These are phyloP conservation scores for Melampsora americana DNA, from an alignment of 1,284 basidiomycete species.

Conservation along the genomic window DNA sequence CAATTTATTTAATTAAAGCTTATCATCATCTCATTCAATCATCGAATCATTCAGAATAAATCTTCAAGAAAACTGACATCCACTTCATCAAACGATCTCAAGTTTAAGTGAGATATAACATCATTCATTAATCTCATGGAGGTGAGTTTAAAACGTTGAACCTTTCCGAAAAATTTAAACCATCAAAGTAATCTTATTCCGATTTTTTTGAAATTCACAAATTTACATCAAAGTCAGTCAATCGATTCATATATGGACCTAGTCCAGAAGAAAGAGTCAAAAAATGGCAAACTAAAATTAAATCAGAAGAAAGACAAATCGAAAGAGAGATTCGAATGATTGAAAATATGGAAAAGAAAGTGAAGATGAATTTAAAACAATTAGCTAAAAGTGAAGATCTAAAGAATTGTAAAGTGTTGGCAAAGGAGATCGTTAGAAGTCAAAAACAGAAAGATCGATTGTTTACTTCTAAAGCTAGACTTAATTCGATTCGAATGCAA, in stretches of 20 bases:
- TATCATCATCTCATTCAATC: no score
- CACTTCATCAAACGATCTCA: no score
- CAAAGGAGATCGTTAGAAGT: constrained; percentile 88
- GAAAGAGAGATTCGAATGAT: constrained; percentile 93
- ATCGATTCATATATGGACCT: constrained; percentile 87
- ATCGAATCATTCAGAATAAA: no score
- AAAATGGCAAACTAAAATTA: constrained; percentile 80
- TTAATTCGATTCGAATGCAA: constrained; percentile 88
- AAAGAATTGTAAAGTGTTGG: constrained; percentile 85
- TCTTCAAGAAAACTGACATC: no score
- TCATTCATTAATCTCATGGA: no score
- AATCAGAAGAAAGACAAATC: constrained; percentile 71
- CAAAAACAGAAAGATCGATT: constrained; percentile 91
- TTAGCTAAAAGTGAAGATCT: constrained; percentile 86
- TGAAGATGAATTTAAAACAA: constrained; percentile 76
- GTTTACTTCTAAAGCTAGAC: constrained; percentile 83
- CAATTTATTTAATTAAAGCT: no score
- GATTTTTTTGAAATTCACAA: no score
- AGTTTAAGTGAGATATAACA: no score
- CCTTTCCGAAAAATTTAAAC: no score
- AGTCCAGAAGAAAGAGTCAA: constrained; percentile 86
- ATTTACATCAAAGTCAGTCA: constrained; percentile 70
- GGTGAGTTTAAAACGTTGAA: no score
- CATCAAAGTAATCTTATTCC: no score
- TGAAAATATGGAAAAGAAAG: constrained; percentile 76